phyloP scores from a whole-genome alignment of 352 stramenopile species.

The Globisporangium cederbergense region DNA sequence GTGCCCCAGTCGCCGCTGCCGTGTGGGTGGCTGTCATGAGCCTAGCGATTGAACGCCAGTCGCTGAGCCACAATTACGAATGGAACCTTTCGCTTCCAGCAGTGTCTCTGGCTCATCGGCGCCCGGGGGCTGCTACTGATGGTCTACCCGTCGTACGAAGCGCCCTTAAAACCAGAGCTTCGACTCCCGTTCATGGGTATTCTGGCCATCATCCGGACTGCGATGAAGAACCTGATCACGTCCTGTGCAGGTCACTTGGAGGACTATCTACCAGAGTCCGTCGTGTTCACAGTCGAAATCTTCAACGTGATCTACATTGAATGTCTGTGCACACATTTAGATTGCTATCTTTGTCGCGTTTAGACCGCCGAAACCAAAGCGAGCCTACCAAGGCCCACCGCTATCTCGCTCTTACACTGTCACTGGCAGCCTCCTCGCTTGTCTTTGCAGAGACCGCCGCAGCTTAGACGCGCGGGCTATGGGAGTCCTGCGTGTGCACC shows the following conservation, averaged over 20 bases:
- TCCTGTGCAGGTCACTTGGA: not conserved
- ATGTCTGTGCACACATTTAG: not conserved
- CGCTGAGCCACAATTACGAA: not conserved
- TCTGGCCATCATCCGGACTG: not conserved
- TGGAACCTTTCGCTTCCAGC: not conserved
- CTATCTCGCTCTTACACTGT: too few species aligned
- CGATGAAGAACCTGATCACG: constrained; percentile 1
- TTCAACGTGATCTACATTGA: constrained; percentile 1
- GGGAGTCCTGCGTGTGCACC: not conserved
- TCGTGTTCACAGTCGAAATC: not conserved
- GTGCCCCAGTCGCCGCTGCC: not conserved
- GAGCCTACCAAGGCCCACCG: too few species aligned
- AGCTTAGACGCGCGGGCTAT: not conserved
- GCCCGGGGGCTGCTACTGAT: not conserved
- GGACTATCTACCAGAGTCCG: not conserved
- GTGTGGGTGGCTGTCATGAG: not conserved
- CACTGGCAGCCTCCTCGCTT: too few species aligned
- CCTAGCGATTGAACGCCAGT: not conserved
- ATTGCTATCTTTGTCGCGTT: not conserved
- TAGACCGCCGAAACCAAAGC: not conserved
- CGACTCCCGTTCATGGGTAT: not conserved
- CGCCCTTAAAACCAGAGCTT: not conserved
- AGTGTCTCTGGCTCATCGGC: not conserved
- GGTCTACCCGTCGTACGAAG: not conserved
- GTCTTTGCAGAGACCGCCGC: not conserved